These are phyloP conservation scores for Actinidia chinensis DNA, from an alignment of 179 eudicot species.

Conservation along the genomic window DNA sequence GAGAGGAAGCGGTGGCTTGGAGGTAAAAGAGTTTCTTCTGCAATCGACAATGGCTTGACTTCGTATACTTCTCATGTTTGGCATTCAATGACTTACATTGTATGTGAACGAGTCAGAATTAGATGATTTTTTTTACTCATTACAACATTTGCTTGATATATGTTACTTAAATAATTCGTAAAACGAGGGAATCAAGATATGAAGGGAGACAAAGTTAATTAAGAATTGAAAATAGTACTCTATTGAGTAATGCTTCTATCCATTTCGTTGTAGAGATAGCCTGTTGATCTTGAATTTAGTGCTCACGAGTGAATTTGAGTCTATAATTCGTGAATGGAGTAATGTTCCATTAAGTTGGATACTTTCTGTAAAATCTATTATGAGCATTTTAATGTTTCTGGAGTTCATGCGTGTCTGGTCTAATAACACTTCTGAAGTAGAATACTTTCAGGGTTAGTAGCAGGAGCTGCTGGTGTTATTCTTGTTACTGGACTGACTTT, in stretches of 20 bases:
- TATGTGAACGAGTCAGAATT: not conserved
- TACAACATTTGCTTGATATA: not conserved
- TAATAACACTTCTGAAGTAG: conserved; percentile 62
- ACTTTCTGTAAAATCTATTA: not conserved
- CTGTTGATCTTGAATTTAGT: not conserved
- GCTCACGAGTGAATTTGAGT: conserved; percentile 1
- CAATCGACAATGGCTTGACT: not conserved
- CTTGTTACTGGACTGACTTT: conserved; percentile 75
- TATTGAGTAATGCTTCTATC: not conserved
- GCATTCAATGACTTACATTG: no score
- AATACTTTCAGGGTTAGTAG: conserved; percentile 77
- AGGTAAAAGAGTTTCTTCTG: conserved; percentile 40
- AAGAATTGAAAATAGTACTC: not conserved
- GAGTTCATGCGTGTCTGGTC: conserved; percentile 25
- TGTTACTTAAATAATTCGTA: not conserved
- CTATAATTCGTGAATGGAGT: not conserved
- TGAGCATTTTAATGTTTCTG: conserved; percentile 14
- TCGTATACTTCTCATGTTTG: not conserved
- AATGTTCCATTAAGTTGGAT: not conserved
- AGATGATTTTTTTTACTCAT: not conserved
- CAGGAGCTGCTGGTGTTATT: conserved; percentile 75
- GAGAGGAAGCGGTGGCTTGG: conserved; percentile 41
- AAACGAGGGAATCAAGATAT: not conserved
- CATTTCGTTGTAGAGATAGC: conserved; percentile 2
- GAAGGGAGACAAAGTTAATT: not conserved